A percentile compares a stretch with the other conserved stretches of the same genome.
Evolutionary conservation across 2,329 filamentous ascomycete genomes (phyloP).

Genomic region (Ampelomyces quisqualis): DNA sequence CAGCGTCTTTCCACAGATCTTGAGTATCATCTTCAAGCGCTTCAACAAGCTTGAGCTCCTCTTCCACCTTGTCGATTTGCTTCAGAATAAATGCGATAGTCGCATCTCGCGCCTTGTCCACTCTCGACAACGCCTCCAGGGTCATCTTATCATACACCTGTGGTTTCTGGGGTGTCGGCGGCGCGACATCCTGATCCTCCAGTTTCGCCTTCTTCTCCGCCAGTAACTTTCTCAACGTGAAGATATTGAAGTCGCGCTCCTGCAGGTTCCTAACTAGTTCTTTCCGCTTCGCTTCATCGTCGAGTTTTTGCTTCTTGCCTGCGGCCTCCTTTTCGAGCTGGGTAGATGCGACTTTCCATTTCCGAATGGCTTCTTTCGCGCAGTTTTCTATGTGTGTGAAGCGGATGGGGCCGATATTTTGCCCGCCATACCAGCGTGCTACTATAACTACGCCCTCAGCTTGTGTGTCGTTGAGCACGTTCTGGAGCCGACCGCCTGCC

Average conservation of each 20-base stretch:
- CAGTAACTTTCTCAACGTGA: slow-evolving; percentile 49
- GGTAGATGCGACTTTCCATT: slow-evolving; percentile 40
- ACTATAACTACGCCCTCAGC: slow-evolving; percentile 53
- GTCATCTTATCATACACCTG: slow-evolving; percentile 48
- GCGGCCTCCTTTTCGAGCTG: slow-evolving; percentile 40
- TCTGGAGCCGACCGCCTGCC: slow-evolving; percentile 51
- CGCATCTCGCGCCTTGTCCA: slow-evolving; percentile 55
- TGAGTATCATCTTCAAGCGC: slow-evolving; percentile 23
- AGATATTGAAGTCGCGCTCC: slow-evolving; percentile 53
- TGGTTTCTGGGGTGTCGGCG: slow-evolving; percentile 33
- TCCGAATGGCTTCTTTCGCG: slow-evolving; percentile 51
- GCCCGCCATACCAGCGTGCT: slow-evolving; percentile 57
- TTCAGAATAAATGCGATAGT: slow-evolving; percentile 56
- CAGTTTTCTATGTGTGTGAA: slow-evolving; percentile 56
- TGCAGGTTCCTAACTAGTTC: slow-evolving; percentile 41
- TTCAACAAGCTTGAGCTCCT: slow-evolving; percentile 34
- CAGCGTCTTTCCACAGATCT: slow-evolving; percentile 17
- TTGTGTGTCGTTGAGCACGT: slow-evolving; percentile 49
- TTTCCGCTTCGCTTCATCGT: slow-evolving; percentile 38
- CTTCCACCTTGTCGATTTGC: slow-evolving; percentile 55
- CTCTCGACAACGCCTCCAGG: slow-evolving; percentile 43
- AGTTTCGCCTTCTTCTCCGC: slow-evolving; percentile 46
- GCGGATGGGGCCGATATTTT: slow-evolving; percentile 54
- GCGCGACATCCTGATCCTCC: slow-evolving; percentile 22
- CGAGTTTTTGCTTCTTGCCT: slow-evolving; percentile 40